Evolutionary conservation across 805 yeast species (phyloP).

Genomic region (Blastobotrys terrestris): DNA sequence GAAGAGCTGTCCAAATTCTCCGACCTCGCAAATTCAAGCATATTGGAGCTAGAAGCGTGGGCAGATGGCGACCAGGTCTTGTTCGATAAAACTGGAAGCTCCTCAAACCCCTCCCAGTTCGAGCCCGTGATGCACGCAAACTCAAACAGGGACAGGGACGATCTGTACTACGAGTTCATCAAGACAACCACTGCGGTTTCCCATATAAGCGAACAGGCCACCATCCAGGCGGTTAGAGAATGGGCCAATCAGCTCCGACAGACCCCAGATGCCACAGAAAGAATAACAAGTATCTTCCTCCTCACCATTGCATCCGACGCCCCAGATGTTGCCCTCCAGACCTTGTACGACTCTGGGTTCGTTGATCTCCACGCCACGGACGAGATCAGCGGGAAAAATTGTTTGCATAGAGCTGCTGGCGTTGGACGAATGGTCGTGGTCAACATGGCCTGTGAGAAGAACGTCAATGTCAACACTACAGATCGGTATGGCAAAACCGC

Average conservation of each 20-base stretch:
- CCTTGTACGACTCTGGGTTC: conserved; percentile 40
- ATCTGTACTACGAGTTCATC: conserved; percentile 63
- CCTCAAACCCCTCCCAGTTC: background rate
- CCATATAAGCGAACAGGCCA: conserved; percentile 19
- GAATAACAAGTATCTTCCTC: conserved; percentile 65
- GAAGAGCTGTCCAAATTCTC: conserved; percentile 78
- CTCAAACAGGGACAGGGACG: conserved; percentile 47
- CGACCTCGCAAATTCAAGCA: conserved; percentile 47
- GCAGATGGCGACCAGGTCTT: conserved; percentile 44
- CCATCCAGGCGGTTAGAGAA: conserved; percentile 34
- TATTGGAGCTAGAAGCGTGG: conserved; percentile 70
- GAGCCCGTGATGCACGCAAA: background rate
- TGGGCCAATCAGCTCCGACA: conserved; percentile 40
- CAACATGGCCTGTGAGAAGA: conserved; percentile 26
- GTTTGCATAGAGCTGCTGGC: conserved; percentile 59
- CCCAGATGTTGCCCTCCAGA: conserved; percentile 52
- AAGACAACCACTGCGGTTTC: conserved; percentile 21
- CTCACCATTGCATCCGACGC: conserved; percentile 61
- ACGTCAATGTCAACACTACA: conserved; percentile 25
- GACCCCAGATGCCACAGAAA: conserved; percentile 37
- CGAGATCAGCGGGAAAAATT: conserved; percentile 66
- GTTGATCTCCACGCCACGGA: conserved; percentile 62
- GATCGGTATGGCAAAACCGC: conserved; percentile 64
- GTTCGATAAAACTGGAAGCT: conserved; percentile 17
- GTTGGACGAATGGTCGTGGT: conserved; percentile 27